Base-by-base conservation (phyloP, 2,329 filamentous ascomycete genomes). In the Paraphaeosphaeria minitans region DNA sequence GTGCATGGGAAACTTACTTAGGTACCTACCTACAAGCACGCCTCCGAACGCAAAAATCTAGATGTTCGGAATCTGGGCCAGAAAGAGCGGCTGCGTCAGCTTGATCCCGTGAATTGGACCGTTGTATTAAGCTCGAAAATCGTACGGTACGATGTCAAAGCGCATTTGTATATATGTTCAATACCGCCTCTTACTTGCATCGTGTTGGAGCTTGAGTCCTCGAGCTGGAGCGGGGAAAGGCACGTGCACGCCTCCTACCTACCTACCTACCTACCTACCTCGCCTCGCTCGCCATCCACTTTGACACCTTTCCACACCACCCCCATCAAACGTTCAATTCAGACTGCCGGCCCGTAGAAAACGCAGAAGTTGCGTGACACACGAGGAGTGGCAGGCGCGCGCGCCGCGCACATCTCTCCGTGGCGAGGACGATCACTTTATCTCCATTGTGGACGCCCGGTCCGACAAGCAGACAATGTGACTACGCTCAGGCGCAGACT, bases 31-130 rank as follows among this genome's bases (percentile, higher is more conserved):
- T 55, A 77, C 78, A 8, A 78, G 76, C 27, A 72, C 74, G 51
- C 76, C 75, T 10, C 79, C 78, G 4, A 82, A 82, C 66, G 81
- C 81, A 16, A 83, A 80, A 71, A 82, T 83, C 29, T 83, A 58
- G 51, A 46, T n/a, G 16, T 31, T 24, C 24, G 35, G n/a, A n/a
- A 19, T 35, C 16, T 9, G 46, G 53, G 52, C 59, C 33, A 59
- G 56, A 61, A 39, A 55, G 24, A 55, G 51, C 21, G 37, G 53
- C 54, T 58, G 31, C 51, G 56, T 59, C 56, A 58, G 53, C 59
- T 37, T 43, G n/a, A 22, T n/a, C 13, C 29, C 7, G 19, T 16
- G 19, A 4, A 21, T 3, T 21, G 3, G 14, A 16, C n/a, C 24
- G n/a, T 19, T 35, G 29, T 21, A 8, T 8, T n/a, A 27, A 33